Conservation (phyloP, 192 early-diverging fungal genomes). For the Coemansia aciculifera region DNA sequence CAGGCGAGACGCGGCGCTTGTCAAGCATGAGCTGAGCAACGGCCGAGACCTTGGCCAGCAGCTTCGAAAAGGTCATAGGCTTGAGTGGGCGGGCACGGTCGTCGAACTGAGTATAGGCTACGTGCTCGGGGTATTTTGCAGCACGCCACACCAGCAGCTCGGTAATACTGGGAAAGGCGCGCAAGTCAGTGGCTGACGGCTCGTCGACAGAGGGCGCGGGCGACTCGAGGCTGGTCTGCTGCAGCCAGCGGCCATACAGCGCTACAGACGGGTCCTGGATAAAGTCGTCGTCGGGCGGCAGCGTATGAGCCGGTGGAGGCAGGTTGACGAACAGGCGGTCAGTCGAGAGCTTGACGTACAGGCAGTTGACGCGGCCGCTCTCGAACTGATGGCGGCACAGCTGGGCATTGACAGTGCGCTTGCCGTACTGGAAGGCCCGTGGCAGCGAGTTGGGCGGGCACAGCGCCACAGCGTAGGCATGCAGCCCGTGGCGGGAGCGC, state of each 20-base stretch:
- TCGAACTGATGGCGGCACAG: conserved; percentile 67
- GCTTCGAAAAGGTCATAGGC: conserved; percentile 68
- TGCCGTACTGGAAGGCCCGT: conserved; percentile 69
- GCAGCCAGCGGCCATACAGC: conserved; percentile 56
- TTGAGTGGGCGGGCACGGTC: conserved; percentile 62
- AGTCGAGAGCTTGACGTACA: conserved; percentile 60
- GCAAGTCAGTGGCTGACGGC: conserved; percentile 66
- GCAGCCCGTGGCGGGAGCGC: conserved; percentile 61
- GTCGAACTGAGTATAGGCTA: conserved; percentile 63
- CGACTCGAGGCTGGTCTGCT: conserved; percentile 72
- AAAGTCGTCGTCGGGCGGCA: conserved; percentile 40
- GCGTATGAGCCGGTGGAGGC: conserved; percentile 45
- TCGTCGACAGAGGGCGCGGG: conserved; percentile 69
- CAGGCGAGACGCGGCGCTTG: conserved; percentile 60
- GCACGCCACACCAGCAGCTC: conserved; percentile 78
- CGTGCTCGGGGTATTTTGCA: conserved; percentile 63
- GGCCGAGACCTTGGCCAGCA: conserved; percentile 64
- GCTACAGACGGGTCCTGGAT: conserved; percentile 40
- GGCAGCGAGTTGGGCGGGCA: conserved; percentile 64
- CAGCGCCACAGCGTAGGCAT: conserved; percentile 62
- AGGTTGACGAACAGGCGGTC: conserved; percentile 66
- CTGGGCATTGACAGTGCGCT: conserved; percentile 64
- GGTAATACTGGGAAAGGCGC: conserved; percentile 65
- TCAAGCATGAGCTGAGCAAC: conserved; percentile 63
- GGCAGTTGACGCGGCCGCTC: conserved; percentile 58